phyloP scores from a whole-genome alignment of 148 eudicot genomes.

The Polygonum maritimum region DNA sequence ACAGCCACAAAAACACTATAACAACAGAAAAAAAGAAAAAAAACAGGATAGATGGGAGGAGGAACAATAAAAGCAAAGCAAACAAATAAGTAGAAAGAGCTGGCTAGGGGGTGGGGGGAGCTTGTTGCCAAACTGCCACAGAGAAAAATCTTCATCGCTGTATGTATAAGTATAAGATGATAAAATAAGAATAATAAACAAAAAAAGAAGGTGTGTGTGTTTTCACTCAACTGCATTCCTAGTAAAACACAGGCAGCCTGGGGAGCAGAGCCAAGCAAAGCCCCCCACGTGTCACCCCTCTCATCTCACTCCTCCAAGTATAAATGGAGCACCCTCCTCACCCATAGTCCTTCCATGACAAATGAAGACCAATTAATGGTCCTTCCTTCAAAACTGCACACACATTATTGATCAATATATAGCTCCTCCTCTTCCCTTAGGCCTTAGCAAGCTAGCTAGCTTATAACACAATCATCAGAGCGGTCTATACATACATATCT shows the following conservation, averaged over 20 bases:
- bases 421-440: background rate
- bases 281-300: constrained; percentile 32
- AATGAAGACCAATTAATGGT: background rate
- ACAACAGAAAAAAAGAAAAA: background rate
- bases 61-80: background rate
- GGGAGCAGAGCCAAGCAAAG: constrained; percentile 21
- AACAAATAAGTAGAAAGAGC: constrained; percentile 13
- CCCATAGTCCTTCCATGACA: background rate
- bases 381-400: background rate
- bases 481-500: background rate
- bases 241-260: constrained; percentile 10
- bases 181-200: background rate
- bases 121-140: constrained; percentile 14
- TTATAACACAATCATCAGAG: too few relatives aligned
- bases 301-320: constrained; percentile 6
- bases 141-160: background rate
- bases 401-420: background rate
- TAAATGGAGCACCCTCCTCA: background rate
- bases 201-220: too few relatives aligned
- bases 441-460: too few relatives aligned
- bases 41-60: background rate
- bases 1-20: too few relatives aligned
- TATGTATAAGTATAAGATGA: too few relatives aligned
- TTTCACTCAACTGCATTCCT: background rate
- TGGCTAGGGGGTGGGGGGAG: too few relatives aligned